Conservation (phyloP, 108 stramenopile genomes). For the Cyclotella distinguenda region DNA sequence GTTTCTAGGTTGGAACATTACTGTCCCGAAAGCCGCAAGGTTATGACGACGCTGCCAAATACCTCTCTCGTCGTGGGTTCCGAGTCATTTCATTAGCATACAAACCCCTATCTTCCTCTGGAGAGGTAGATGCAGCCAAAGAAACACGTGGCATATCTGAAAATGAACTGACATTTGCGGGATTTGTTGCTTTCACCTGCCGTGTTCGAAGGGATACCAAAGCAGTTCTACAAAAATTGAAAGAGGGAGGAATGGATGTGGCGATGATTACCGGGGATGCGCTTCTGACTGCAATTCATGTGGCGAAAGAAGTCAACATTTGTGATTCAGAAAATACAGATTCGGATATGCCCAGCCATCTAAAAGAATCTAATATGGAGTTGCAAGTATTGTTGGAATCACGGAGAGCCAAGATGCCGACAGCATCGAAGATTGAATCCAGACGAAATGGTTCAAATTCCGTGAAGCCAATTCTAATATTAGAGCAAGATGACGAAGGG, state of each 20-base stretch:
- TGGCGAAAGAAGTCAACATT: slow-evolving; percentile 91
- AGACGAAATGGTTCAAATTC: slow-evolving; percentile 14
- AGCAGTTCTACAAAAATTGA: slow-evolving; percentile 67
- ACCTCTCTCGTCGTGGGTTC: slow-evolving; percentile 79
- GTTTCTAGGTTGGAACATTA: slow-evolving; percentile 56
- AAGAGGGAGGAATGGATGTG: slow-evolving; percentile 84
- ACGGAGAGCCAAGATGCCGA: slow-evolving; percentile 29
- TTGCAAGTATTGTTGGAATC: slow-evolving; percentile 49
- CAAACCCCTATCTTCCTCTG: slow-evolving; percentile 55
- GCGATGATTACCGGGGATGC: slow-evolving; percentile 98
- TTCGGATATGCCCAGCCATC: slow-evolving; percentile 13
- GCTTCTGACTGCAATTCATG: slow-evolving; percentile 92
- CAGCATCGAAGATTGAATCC: slow-evolving; percentile 1
- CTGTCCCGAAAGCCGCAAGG: slow-evolving; percentile 66
- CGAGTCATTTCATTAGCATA: slow-evolving; percentile 92
- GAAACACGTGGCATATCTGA: slow-evolving; percentile 71
- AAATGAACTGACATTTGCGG: slow-evolving; percentile 76
- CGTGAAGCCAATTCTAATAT: slow-evolving; percentile 73
- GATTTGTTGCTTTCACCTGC: slow-evolving; percentile 96
- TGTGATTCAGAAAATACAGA: slow-evolving; percentile 47
- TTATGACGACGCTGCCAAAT: slow-evolving; percentile 72
- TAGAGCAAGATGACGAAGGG: slow-evolving; percentile 57
- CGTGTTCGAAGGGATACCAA: slow-evolving; percentile 90
- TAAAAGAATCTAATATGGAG: slow-evolving; percentile 60
- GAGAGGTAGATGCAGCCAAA: slow-evolving; percentile 61